phyloP scores from a whole-genome alignment of 1,284 basidiomycete genomes.

The Rhodotorula sp. region DNA sequence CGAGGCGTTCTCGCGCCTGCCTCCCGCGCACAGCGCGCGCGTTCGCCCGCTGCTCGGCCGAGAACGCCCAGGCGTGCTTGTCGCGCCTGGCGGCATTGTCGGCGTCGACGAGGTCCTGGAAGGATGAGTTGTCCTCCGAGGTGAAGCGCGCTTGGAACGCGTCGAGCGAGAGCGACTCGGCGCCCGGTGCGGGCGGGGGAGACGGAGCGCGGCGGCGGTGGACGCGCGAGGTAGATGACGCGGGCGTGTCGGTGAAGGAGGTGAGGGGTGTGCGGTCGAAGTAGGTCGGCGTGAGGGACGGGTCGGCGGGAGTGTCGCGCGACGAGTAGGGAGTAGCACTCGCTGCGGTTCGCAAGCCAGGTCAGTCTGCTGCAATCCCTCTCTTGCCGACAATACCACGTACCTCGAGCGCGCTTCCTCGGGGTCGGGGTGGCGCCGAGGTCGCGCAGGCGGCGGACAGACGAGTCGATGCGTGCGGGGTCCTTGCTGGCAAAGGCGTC shows the following conservation, averaged over 20 bases:
- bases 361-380: neutral
- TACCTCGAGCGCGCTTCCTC: slow-evolving; percentile 19
- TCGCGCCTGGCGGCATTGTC: slow-evolving; percentile 79
- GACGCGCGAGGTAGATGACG: slow-evolving; percentile 1
- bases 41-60: slow-evolving; percentile 77
- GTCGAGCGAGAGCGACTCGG: slow-evolving; percentile 65
- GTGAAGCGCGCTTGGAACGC: slow-evolving; percentile 86
- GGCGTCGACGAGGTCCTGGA: slow-evolving; percentile 81
- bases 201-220: neutral
- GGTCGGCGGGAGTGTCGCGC: neutral
- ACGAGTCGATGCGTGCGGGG: slow-evolving; percentile 23
- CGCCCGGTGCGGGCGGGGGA: slow-evolving; percentile 2
- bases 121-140: slow-evolving; percentile 92
- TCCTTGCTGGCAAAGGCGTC: slow-evolving; percentile 33
- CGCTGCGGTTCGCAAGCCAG: no score
- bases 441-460: slow-evolving; percentile 36
- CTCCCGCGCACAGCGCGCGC: slow-evolving; percentile 30
- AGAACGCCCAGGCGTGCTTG: slow-evolving; percentile 84
- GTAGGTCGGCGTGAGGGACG: slow-evolving; percentile 14
- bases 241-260: slow-evolving; percentile 10
- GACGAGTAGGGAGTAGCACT: neutral
- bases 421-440: slow-evolving; percentile 1
- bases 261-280: slow-evolving; percentile 29
- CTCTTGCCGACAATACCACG: neutral
- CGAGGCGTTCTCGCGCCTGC: slow-evolving; percentile 42